Evolutionary conservation across 305 asterid genomes (phyloP).

Genomic region (Vinca major): DNA sequence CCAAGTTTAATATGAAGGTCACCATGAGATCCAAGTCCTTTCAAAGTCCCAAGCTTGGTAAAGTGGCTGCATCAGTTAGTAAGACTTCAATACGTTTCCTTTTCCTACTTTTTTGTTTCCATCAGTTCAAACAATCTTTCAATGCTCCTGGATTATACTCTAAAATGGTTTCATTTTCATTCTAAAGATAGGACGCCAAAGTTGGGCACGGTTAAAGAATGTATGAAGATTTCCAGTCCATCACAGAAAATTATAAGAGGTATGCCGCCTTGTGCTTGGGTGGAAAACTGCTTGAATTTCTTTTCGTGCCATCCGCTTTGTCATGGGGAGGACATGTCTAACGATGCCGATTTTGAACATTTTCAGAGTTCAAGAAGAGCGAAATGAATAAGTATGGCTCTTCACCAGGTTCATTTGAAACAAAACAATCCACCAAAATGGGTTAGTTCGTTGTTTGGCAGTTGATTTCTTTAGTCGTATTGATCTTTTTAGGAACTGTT

Average conservation of each 20-base stretch:
- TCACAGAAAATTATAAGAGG: slow-evolving; percentile 74
- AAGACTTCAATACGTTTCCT: slow-evolving; percentile 15
- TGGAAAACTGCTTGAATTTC: slow-evolving; percentile 9
- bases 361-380: slow-evolving; percentile 68
- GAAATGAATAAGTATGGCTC: slow-evolving; percentile 43
- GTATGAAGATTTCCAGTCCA: slow-evolving; percentile 49
- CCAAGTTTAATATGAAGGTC: slow-evolving; percentile 22
- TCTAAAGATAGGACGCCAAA: slow-evolving; percentile 42
- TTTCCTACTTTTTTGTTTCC: slow-evolving; percentile 11
- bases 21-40: slow-evolving; percentile 25
- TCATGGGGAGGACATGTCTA: slow-evolving; percentile 1
- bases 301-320: not conserved
- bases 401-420: slow-evolving; percentile 42
- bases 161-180: slow-evolving; percentile 15
- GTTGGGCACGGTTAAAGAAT: slow-evolving; percentile 33
- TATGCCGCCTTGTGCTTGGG: slow-evolving; percentile 22
- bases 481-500: not conserved
- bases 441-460: slow-evolving; percentile 30
- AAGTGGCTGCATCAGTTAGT: slow-evolving; percentile 27
- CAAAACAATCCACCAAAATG: slow-evolving; percentile 32
- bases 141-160: slow-evolving; percentile 6
- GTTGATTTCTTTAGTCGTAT: not conserved
- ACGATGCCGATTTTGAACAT: slow-evolving; percentile 17
- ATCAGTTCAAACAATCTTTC: slow-evolving; percentile 10
- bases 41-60: slow-evolving; percentile 24